Conservation (phyloP, 768 basidiomycete genomes). For the Pulveroboletus sp. region DNA sequence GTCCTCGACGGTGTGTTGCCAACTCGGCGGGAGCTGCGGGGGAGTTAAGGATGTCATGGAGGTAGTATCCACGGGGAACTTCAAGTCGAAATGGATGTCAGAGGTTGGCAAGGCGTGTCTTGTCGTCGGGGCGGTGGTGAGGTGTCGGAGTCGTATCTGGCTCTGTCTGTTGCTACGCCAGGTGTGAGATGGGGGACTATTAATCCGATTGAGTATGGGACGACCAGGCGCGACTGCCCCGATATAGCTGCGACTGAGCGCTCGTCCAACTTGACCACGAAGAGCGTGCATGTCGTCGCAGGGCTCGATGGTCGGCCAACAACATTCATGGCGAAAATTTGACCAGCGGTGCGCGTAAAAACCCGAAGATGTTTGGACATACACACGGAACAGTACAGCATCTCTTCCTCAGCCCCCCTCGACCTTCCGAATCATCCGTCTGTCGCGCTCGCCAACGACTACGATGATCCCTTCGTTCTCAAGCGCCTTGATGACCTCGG, state of each 20-base stretch:
- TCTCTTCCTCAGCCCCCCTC: constrained; percentile 35
- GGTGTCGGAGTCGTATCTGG: constrained; percentile 2
- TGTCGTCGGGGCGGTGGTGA: constrained; percentile 8
- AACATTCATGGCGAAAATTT: background rate
- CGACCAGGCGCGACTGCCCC: constrained; percentile 1
- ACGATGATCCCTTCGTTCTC: constrained; percentile 86
- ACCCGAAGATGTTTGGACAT: background rate
- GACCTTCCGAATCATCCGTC: constrained; percentile 69
- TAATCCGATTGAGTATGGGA: background rate
- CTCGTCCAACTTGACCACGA: background rate
- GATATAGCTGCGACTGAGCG: constrained; percentile 13
- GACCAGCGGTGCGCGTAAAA: background rate
- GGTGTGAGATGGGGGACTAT: background rate
- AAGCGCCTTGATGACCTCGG: constrained; percentile 67
- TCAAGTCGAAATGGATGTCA: background rate
- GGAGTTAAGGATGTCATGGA: constrained; percentile 50
- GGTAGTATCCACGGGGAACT: constrained; percentile 2
- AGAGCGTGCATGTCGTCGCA: background rate
- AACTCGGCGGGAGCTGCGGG: constrained; percentile 62
- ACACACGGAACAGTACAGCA: background rate
- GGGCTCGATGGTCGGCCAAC: background rate
- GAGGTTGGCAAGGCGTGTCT: constrained; percentile 2
- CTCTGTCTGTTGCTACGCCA: background rate
- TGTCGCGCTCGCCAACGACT: constrained; percentile 83
- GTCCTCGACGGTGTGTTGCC: constrained; percentile 66